Evolutionary conservation across 176 grass and related monocot genomes (phyloP), one percentile per base, ranked within the genome.

Genomic region (Cenchrus purpureus): DNA sequence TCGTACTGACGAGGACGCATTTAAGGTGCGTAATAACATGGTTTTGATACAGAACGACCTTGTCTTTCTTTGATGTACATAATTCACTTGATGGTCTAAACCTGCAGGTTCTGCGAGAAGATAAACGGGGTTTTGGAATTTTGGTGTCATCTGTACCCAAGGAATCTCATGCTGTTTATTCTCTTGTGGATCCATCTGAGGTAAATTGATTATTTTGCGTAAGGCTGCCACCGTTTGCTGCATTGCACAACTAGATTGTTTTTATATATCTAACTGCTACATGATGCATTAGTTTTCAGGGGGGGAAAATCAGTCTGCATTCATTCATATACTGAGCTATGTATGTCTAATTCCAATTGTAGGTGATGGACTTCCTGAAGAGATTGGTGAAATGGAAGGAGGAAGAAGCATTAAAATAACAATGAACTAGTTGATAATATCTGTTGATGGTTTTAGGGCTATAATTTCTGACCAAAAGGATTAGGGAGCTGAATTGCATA

Each of bases 1-100:
- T 9, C 81, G 71, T 6, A 93, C 88, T 0, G 91, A 90, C 6
- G 91, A 93, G 68, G 91, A 93, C 12, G 91, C 87, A 7, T 93
- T 93, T 51, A 93, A 93, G 88, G 91, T 73, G n/a, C 46, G 25
- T 25, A 25, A 20, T 67, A 11, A 15, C 48, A 37, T 3, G 9
- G 20, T 37, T 61, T 57, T 2, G 0, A 17, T 54, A 12, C 4
- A 48, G 5, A 84, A 58, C 11, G 46, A 12, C 22, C 32, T 20
- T 20, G 20, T 10, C 7, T 43, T 65, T 40, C 28, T 58, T 65
- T 48, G 22, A 25, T 66, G 46, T 34, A 12, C 0, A 56, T 8
- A 57, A 37, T 73, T 57, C 45, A 57, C 15, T 52, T 67, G 49
- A 80, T 60, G 74, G 9, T 37, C 77, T 14, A 48, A 49, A 76